Evolutionary conservation across 139 green algal species (phyloP).

Genomic region (Asterochloris sp.): DNA sequence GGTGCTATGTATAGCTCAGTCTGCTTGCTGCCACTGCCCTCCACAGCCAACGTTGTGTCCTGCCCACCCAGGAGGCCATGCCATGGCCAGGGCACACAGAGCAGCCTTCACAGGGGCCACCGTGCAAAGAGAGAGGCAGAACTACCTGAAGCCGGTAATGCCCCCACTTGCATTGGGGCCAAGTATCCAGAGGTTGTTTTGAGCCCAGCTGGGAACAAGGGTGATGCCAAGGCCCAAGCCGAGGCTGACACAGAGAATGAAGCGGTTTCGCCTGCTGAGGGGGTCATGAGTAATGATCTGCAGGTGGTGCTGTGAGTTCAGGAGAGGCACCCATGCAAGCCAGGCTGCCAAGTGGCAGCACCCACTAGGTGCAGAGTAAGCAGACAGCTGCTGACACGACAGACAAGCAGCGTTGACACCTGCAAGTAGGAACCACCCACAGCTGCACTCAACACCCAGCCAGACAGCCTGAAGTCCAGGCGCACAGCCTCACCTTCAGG

Average conservation of each 20-base stretch:
- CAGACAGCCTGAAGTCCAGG: no score
- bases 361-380: neutral
- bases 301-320: no score
- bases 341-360: no score
- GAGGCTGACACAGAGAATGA: slow-evolving; percentile 52
- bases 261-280: slow-evolving; percentile 50
- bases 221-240: slow-evolving; percentile 43
- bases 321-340: no score
- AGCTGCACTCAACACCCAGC: no score
- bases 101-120: neutral
- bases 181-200: slow-evolving; percentile 42
- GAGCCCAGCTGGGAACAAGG: slow-evolving; percentile 39
- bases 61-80: neutral
- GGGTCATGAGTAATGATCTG: slow-evolving; percentile 36
- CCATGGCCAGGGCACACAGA: neutral
- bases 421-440: no score
- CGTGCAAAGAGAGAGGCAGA: neutral
- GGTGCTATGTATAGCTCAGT: no score
- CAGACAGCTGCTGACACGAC: neutral
- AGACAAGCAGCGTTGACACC: no score
- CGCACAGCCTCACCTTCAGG: slow-evolving; percentile 40
- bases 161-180: slow-evolving; percentile 10
- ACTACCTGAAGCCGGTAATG: slow-evolving; percentile 25
- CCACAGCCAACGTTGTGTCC: neutral
- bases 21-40: no score